Conservation (phyloP, 1,284 basidiomycete genomes). For the Cronartium quercuum region DNA sequence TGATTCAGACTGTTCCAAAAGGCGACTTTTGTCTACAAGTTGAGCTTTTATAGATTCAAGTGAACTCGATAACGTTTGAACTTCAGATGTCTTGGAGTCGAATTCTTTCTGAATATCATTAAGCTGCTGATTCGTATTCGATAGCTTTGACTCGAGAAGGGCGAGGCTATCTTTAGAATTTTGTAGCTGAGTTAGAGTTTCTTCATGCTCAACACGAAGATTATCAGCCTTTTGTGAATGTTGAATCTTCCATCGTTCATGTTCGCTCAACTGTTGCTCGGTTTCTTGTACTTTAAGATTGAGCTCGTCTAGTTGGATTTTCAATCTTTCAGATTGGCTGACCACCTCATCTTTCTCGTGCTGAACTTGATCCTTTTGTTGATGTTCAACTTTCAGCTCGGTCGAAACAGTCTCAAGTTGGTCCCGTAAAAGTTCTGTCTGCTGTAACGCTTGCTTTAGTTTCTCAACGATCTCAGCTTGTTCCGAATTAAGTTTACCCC, state of each 20-base stretch:
- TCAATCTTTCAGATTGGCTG: background rate
- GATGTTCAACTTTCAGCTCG: conserved; percentile 1
- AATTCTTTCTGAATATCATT: conserved; percentile 1
- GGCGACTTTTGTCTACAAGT: background rate
- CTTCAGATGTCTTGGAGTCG: conserved; percentile 9
- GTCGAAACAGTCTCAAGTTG: conserved; percentile 18
- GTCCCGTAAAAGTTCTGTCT: background rate
- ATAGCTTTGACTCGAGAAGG: background rate
- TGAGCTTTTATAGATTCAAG: background rate
- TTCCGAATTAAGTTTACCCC: conserved; percentile 2
- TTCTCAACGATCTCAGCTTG: conserved; percentile 2
- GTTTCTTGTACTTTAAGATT: background rate
- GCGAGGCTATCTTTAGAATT: background rate
- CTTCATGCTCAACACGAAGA: conserved; percentile 1
- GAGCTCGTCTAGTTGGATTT: background rate
- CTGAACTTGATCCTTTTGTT: background rate
- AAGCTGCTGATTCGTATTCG: background rate
- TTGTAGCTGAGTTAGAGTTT: conserved; percentile 1
- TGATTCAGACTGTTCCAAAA: conserved; percentile 6
- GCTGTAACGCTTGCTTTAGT: background rate
- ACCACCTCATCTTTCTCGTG: background rate
- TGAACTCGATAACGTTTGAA: conserved; percentile 8
- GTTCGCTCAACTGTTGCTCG: background rate
- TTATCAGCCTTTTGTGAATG: background rate
- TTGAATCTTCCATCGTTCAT: background rate